A percentile compares a stretch with the other conserved stretches of the same genome.
phyloP scores from a whole-genome alignment of 2,329 filamentous ascomycete genomes.

The Talaromyces atroroseus region DNA sequence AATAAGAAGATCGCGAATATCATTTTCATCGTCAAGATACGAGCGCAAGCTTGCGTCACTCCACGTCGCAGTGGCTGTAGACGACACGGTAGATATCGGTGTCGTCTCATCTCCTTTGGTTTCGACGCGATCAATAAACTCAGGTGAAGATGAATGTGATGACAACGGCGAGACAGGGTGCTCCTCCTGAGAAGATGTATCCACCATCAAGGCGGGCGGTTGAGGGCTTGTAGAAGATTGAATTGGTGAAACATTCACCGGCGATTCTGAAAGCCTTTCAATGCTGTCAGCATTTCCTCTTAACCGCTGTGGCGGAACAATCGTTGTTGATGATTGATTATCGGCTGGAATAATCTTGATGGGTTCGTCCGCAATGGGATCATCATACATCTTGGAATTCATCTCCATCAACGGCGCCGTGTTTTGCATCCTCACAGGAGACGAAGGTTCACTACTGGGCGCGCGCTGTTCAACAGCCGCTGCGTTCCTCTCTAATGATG shows the following conservation, averaged over 20 bases:
- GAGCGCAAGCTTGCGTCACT: constrained; percentile 78
- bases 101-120: constrained; percentile 35
- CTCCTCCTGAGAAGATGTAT: constrained; percentile 66
- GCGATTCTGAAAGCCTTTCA: constrained; percentile 57
- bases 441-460: not conserved
- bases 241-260: constrained; percentile 59
- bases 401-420: not conserved
- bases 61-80: constrained; percentile 61
- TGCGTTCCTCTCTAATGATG: constrained; percentile 17
- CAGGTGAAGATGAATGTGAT: constrained; percentile 51
- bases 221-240: constrained; percentile 35
- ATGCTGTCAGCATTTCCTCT: constrained; percentile 1
- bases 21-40: constrained; percentile 84
- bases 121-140: constrained; percentile 22
- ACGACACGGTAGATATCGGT: constrained; percentile 51
- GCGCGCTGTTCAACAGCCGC: constrained; percentile 12
- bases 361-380: constrained; percentile 3
- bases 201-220: constrained; percentile 63
- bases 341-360: constrained; percentile 1
- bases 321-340: not conserved
- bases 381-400: constrained; percentile 2
- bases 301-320: not conserved
- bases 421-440: constrained; percentile 10
- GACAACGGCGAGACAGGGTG: constrained; percentile 55
- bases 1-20: constrained; percentile 82